Percentiles rank a stretch among this genome's conserved stretches.
phyloP scores from a whole-genome alignment of 2,329 filamentous ascomycete species.

The Tolypocladium endophyticum region DNA sequence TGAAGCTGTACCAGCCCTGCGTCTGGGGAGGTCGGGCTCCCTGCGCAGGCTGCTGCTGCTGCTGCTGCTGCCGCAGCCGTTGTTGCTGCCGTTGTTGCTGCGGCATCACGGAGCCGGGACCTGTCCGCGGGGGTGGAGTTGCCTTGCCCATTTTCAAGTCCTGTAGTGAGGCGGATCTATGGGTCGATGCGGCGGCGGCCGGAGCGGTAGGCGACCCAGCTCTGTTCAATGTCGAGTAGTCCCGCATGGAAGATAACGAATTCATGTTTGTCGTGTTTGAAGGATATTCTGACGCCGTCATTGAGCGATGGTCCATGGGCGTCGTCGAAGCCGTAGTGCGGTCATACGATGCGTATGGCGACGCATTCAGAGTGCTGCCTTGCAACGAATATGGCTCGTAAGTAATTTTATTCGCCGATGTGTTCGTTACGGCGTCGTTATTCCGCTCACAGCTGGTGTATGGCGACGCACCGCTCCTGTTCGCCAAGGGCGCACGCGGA shows the following conservation, averaged over 20 bases:
- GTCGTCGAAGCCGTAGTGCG: conserved; percentile 19
- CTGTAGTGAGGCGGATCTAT: neutral
- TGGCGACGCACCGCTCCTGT: conserved; percentile 2
- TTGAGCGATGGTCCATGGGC: neutral
- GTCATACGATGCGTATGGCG: conserved; percentile 10
- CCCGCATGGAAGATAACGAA: neutral
- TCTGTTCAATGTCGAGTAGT: neutral
- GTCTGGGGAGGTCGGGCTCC: neutral
- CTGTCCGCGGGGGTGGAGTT: neutral
- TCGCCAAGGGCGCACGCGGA: neutral
- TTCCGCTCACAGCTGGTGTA: conserved; percentile 12
- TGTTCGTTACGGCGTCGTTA: conserved; percentile 2
- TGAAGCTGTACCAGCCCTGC: conserved; percentile 1
- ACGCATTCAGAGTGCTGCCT: conserved; percentile 5
- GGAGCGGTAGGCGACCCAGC: neutral
- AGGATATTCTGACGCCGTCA: neutral
- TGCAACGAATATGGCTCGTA: conserved; percentile 24
- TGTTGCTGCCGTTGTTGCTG: neutral
- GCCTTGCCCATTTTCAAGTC: neutral
- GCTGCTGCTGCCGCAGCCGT: neutral
- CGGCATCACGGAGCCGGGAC: neutral
- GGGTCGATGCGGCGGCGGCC: neutral
- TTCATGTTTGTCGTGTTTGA: neutral
- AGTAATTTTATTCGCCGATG: conserved; percentile 8
- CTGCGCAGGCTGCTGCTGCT: neutral